These are phyloP conservation scores for Picochlorum sp. DNA, from an alignment of 139 green algal genomes.

Conservation along the genomic window DNA sequence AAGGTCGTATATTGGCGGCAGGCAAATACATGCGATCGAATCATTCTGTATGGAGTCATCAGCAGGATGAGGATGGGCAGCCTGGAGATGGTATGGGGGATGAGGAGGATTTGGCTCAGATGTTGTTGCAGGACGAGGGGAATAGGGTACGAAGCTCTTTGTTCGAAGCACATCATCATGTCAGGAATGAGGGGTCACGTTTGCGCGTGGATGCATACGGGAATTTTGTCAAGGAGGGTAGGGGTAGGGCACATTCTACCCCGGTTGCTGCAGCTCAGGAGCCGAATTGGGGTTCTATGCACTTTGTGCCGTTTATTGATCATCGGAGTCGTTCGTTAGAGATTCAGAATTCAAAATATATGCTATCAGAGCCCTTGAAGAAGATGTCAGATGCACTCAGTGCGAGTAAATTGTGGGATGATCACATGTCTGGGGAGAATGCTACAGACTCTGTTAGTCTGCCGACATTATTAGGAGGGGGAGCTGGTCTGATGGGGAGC, in stretches of 20 bases:
- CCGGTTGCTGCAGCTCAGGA: background rate
- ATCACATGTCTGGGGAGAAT: background rate
- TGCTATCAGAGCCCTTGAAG: conserved; percentile 1
- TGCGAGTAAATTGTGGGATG: background rate
- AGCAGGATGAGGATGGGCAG: too few relatives aligned
- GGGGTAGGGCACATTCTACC: too few relatives aligned
- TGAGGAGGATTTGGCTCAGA: too few relatives aligned
- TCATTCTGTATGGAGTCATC: too few relatives aligned
- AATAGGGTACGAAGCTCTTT: too few relatives aligned
- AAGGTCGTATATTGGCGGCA: conserved; percentile 19
- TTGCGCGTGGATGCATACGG: too few relatives aligned
- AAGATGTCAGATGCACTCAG: background rate
- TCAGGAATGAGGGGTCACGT: too few relatives aligned
- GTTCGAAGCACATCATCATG: too few relatives aligned
- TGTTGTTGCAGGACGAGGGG: too few relatives aligned
- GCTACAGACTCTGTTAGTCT: background rate
- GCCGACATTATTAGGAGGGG: background rate
- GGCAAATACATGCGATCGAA: background rate
- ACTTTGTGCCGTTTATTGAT: background rate
- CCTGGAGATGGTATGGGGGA: too few relatives aligned
- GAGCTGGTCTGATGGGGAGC: background rate
- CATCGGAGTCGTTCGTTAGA: background rate
- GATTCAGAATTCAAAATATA: conserved; percentile 2
- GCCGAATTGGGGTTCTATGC: background rate
- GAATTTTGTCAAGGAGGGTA: too few relatives aligned